Conservation (phyloP, 2,329 filamentous ascomycete genomes). For the Phoma sp. region DNA sequence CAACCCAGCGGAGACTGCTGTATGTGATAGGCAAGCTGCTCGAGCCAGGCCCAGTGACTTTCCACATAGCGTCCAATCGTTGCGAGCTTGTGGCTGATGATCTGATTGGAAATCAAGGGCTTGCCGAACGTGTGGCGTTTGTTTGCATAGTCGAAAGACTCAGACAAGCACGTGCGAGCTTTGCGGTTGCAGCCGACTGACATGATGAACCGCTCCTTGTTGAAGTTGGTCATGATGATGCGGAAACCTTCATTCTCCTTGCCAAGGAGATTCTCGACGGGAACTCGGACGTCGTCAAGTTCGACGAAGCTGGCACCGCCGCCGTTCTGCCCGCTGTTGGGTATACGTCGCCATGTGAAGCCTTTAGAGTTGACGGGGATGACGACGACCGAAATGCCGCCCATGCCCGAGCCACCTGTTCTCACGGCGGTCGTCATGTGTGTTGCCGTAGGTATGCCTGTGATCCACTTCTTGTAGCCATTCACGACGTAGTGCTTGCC, state of each 20-base stretch:
- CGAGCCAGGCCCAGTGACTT: conserved; percentile 66
- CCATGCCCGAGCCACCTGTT: conserved; percentile 61
- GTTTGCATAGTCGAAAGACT: conserved; percentile 60
- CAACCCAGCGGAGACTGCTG: conserved; percentile 52
- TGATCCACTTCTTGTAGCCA: conserved; percentile 73
- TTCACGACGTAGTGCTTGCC: conserved; percentile 75
- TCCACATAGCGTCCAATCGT: conserved; percentile 66
- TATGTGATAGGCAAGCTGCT: conserved; percentile 65
- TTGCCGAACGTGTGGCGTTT: conserved; percentile 65
- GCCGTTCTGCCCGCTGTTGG: conserved; percentile 71
- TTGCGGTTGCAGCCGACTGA: conserved; percentile 64
- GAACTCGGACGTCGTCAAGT: conserved; percentile 63
- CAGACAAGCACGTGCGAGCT: conserved; percentile 62
- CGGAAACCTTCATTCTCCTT: conserved; percentile 62
- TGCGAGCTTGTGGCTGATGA: conserved; percentile 66
- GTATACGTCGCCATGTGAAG: conserved; percentile 61
- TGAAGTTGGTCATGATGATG: conserved; percentile 64
- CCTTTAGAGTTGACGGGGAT: conserved; percentile 60
- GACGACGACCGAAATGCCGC: conserved; percentile 64
- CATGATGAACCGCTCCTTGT: conserved; percentile 64
- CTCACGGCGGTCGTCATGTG: conserved; percentile 68
- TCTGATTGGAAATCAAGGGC: conserved; percentile 63
- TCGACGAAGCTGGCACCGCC: conserved; percentile 66
- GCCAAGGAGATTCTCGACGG: conserved; percentile 60
- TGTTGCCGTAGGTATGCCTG: conserved; percentile 65